Evolutionary conservation across 148 eudicot species (phyloP).

Genomic region (Tetragonia tetragonoides): DNA sequence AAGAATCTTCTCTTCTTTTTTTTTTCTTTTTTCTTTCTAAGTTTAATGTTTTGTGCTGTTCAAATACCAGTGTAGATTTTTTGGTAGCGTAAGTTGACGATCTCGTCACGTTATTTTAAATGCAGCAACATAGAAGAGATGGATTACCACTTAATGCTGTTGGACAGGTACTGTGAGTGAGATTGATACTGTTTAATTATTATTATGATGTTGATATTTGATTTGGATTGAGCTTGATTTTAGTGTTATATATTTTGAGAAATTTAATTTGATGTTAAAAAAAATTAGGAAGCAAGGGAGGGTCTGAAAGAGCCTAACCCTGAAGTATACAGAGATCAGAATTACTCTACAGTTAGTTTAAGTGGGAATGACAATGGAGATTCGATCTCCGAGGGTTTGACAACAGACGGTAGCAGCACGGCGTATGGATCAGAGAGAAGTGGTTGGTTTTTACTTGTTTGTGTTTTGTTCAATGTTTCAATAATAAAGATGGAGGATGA

Average conservation of each 20-base stretch:
- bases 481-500: not conserved
- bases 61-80: not conserved
- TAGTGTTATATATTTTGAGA: not conserved
- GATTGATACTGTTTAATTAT: not conserved
- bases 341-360: conserved; percentile 33
- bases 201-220: conserved; percentile 10
- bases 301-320: conserved; percentile 62
- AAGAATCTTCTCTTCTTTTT: conserved; percentile 28
- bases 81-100: conserved; percentile 1
- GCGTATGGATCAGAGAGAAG: conserved; percentile 29
- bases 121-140: conserved; percentile 67
- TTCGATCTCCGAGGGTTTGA: conserved; percentile 26
- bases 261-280: conserved; percentile 14
- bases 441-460: conserved; percentile 43
- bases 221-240: conserved; percentile 21
- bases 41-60: not conserved
- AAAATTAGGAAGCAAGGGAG: conserved; percentile 48
- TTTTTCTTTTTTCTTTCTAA: not conserved
- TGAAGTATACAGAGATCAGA: conserved; percentile 67
- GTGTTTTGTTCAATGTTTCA: not conserved
- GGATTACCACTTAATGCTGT: conserved; percentile 44
- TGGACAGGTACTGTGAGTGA: conserved; percentile 47
- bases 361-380: conserved; percentile 29
- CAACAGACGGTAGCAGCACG: conserved; percentile 22
- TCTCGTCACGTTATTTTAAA: conserved; percentile 11